phyloP scores from a whole-genome alignment of 1,139 yeast species.

The Taphrina wiesneri region DNA sequence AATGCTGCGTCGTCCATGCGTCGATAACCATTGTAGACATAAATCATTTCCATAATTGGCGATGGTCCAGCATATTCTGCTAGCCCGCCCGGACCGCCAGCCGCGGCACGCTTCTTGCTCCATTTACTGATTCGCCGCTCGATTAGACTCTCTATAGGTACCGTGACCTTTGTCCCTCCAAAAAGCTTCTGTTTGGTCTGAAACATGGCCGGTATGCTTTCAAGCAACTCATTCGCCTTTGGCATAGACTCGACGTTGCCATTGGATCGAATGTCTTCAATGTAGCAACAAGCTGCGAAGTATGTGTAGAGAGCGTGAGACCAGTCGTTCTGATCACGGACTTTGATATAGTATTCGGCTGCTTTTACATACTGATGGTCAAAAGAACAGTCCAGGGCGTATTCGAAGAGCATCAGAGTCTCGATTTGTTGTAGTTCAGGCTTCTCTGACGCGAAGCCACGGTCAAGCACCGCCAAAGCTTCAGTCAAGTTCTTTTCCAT shows the following conservation, averaged over 20 bases:
- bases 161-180: conserved; percentile 57
- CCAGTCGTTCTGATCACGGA: conserved; percentile 82
- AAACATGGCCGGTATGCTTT: conserved; percentile 65
- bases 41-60: conserved; percentile 78
- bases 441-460: conserved; percentile 50
- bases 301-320: conserved; percentile 85
- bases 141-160: conserved; percentile 89
- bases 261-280: conserved; percentile 51
- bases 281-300: conserved; percentile 82
- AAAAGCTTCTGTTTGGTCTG: conserved; percentile 66
- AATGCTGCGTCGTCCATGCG: conserved; percentile 55
- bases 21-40: conserved; percentile 91
- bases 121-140: conserved; percentile 68
- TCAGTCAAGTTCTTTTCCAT: conserved; percentile 64
- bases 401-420: conserved; percentile 79
- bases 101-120: conserved; percentile 47
- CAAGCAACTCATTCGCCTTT: conserved; percentile 54
- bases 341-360: conserved; percentile 66
- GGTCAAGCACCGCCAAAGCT: conserved; percentile 65
- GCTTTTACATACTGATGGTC: conserved; percentile 79
- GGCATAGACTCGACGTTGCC: conserved; percentile 45
- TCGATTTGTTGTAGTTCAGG: conserved; percentile 86
- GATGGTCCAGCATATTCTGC: conserved; percentile 84
- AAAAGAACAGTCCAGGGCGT: conserved; percentile 75
- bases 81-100: conserved; percentile 45